Percentiles rank a stretch among this genome's conserved stretches.
Conservation (phyloP, 176 grass and related monocot genomes). For the Chrysopogon serrulatus region DNA sequence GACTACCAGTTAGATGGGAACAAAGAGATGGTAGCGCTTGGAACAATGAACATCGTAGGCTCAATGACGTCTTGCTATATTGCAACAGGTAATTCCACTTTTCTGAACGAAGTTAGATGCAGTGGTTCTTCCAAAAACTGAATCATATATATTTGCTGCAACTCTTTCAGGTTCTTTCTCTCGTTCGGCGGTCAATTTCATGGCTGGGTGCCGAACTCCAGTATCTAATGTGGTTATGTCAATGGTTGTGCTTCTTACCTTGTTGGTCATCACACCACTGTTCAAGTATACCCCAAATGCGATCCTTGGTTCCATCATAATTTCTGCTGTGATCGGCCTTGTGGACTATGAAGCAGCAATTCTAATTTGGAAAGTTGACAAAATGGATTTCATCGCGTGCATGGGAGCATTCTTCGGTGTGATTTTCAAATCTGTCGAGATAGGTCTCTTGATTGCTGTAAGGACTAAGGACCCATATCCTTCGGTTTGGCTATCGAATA, state of each 20-base stretch:
- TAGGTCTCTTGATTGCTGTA: slow-evolving; percentile 94
- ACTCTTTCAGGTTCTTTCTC: slow-evolving; percentile 84
- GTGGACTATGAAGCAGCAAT: slow-evolving; percentile 79
- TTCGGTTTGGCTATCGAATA: neutral
- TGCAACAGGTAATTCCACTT: slow-evolving; percentile 65
- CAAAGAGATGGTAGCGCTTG: slow-evolving; percentile 97
- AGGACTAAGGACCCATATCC: neutral
- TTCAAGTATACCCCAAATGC: slow-evolving; percentile 97
- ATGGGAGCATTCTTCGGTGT: slow-evolving; percentile 97
- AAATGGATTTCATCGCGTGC: slow-evolving; percentile 91
- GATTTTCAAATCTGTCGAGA: slow-evolving; percentile 78
- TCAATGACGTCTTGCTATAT: slow-evolving; percentile 97
- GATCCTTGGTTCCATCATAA: slow-evolving; percentile 84
- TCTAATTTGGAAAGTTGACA: slow-evolving; percentile 97
- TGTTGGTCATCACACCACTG: slow-evolving; percentile 85
- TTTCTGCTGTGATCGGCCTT: slow-evolving; percentile 72
- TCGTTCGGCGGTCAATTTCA: slow-evolving; percentile 92
- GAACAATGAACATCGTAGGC: slow-evolving; percentile 89
- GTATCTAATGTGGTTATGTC: slow-evolving; percentile 95
- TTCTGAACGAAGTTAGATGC: neutral
- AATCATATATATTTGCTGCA: slow-evolving; percentile 4
- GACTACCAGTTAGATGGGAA: slow-evolving; percentile 93
- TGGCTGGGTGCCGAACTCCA: slow-evolving; percentile 83
- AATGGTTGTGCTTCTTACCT: slow-evolving; percentile 71
- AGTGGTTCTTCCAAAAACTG: neutral